phyloP scores from a whole-genome alignment of 768 basidiomycete genomes.

The Russula emetica region DNA sequence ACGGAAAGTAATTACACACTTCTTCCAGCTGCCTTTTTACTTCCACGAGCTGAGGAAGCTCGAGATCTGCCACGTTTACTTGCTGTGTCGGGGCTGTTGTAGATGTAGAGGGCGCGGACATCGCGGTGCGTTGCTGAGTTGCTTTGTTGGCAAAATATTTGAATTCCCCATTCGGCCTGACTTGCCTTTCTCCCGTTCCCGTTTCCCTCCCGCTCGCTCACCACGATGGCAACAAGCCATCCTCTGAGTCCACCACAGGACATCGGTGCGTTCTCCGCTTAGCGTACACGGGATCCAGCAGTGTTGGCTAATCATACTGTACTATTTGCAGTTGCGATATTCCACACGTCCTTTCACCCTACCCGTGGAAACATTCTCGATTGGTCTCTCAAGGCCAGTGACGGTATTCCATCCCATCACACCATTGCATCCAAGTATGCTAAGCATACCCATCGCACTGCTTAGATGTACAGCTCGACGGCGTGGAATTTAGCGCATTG shows the following conservation, averaged over 20 bases:
- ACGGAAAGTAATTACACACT: constrained; percentile 41
- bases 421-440: not conserved
- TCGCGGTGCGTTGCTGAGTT: not conserved
- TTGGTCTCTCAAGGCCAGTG: constrained; percentile 68
- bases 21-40: constrained; percentile 92
- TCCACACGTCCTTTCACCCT: constrained; percentile 81
- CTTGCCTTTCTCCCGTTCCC: no score
- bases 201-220: no score
- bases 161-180: not conserved
- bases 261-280: not conserved
- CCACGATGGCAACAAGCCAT: constrained; percentile 8
- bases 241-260: constrained; percentile 14
- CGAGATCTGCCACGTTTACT: constrained; percentile 77
- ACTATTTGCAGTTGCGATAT: constrained; percentile 60
- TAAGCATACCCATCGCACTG: not conserved
- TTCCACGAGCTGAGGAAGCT: constrained; percentile 80
- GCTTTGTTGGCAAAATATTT: not conserved
- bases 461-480: constrained; percentile 60
- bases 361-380: constrained; percentile 76
- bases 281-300: no score
- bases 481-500: constrained; percentile 75
- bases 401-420: constrained; percentile 43
- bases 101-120: constrained; percentile 1
- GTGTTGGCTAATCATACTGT: not conserved
- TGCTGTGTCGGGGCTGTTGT: constrained; percentile 47